Percentiles rank a stretch among this genome's conserved stretches.
These are phyloP conservation scores for Jamesozyma hellenica DNA, from an alignment of 805 yeast species.

Conservation along the genomic window DNA sequence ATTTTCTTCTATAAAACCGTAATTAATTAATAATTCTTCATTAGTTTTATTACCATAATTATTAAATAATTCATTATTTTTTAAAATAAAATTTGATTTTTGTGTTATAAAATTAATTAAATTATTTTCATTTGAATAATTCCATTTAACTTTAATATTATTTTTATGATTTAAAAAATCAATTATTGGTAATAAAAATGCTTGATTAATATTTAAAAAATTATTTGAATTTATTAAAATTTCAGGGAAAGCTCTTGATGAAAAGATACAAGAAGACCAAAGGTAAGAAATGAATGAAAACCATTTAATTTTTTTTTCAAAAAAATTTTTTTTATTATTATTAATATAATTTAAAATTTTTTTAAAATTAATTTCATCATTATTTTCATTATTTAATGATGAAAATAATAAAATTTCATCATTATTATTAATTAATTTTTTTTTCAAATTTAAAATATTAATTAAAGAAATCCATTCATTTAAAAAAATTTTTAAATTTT, in stretches of 20 bases:
- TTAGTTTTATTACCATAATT: conserved; percentile 85
- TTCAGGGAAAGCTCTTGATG: conserved; percentile 75
- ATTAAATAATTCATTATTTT: conserved; percentile 48
- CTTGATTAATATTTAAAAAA: conserved; percentile 34
- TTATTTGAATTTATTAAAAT: conserved; percentile 36
- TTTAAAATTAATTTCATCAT: not conserved
- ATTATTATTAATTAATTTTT: conserved; percentile 1
- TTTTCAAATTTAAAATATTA: conserved; percentile 2
- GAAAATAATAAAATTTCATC: not conserved
- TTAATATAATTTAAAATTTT: conserved; percentile 3
- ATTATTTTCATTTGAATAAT: conserved; percentile 12
- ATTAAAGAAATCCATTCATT: conserved; percentile 46
- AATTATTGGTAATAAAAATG: conserved; percentile 66
- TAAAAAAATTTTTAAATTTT: conserved; percentile 36
- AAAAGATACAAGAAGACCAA: conserved; percentile 65
- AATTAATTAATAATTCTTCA: conserved; percentile 69
- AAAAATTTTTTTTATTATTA: not conserved
- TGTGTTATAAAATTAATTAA: conserved; percentile 37
- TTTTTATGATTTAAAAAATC: conserved; percentile 73
- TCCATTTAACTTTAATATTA: conserved; percentile 56
- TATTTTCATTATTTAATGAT: not conserved
- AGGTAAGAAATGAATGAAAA: conserved; percentile 54
- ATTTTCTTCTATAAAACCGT: conserved; percentile 60
- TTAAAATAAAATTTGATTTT: conserved; percentile 8
- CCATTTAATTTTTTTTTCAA: conserved; percentile 35